phyloP scores from a whole-genome alignment of 2,329 filamentous ascomycete species.

The Tolypocladium album region DNA sequence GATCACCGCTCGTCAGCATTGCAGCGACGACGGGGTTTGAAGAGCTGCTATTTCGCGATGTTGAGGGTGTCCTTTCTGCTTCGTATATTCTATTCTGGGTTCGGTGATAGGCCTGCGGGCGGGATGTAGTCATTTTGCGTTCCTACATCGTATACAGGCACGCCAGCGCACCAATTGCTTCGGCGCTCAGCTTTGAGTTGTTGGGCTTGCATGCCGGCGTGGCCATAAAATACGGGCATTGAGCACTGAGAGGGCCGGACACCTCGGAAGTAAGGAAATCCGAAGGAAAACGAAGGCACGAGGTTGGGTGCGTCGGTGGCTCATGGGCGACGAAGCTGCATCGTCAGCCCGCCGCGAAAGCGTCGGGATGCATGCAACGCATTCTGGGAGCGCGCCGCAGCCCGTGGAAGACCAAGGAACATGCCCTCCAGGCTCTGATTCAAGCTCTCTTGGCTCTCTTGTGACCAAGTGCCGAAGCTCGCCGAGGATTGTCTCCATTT shows the following conservation, averaged over 20 bases:
- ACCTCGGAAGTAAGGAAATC: background rate
- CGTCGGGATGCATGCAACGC: background rate
- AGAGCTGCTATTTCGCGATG: background rate
- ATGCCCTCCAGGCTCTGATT: background rate
- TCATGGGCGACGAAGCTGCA: background rate
- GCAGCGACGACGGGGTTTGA: background rate
- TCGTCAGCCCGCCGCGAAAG: background rate
- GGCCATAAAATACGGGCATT: background rate
- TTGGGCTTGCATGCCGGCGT: background rate
- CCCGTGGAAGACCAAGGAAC: background rate
- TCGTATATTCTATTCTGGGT: background rate
- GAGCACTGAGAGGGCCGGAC: background rate
- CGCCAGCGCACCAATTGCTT: background rate
- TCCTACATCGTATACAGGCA: background rate
- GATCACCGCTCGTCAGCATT: background rate
- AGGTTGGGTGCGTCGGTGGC: background rate
- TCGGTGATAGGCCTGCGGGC: background rate
- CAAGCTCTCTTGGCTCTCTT: background rate
- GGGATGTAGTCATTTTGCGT: background rate
- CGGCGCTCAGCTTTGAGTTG: background rate
- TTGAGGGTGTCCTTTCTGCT: background rate
- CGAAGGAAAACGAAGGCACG: background rate
- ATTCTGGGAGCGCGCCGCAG: background rate
- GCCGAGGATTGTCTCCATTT: background rate
- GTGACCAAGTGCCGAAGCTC: background rate